Evolutionary conservation across 2,329 filamentous ascomycete species (phyloP).

Genomic region (Cordyceps cateniannulata): DNA sequence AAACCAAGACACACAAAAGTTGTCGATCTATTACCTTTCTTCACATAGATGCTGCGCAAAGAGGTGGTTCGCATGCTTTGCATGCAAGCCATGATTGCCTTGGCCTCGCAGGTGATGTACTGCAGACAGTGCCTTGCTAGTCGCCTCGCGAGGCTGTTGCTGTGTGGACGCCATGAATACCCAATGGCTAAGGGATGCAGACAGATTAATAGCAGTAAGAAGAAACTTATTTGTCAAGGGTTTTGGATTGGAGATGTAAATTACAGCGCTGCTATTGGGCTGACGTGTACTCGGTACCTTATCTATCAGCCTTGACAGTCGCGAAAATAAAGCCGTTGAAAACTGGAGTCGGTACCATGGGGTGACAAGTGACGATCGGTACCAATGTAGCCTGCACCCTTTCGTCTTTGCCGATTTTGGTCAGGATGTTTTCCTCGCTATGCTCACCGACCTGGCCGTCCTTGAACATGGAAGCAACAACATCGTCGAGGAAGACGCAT

Average conservation of each 20-base stretch:
- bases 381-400: slow-evolving; percentile 22
- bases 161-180: not conserved
- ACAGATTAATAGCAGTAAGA: too few relatives aligned
- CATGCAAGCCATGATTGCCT: not conserved
- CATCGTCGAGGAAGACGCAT: slow-evolving; percentile 42
- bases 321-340: slow-evolving; percentile 11
- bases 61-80: not conserved
- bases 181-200: not conserved
- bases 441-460: slow-evolving; percentile 31
- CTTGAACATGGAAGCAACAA: slow-evolving; percentile 28
- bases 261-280: too few relatives aligned
- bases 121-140: not conserved
- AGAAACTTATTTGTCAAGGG: too few relatives aligned
- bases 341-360: slow-evolving; percentile 11
- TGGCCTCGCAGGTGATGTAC: not conserved
- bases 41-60: not conserved
- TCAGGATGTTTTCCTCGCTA: slow-evolving; percentile 17
- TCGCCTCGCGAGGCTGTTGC: not conserved
- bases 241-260: too few relatives aligned
- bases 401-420: slow-evolving; percentile 18
- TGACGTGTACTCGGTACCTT: not conserved
- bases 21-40: not conserved
- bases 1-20: not conserved
- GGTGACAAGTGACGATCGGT: slow-evolving; percentile 14
- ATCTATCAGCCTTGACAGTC: not conserved